These are phyloP conservation scores for Eucalyptus erythrocorys DNA, from an alignment of 345 rosid genomes.

Conservation along the genomic window DNA sequence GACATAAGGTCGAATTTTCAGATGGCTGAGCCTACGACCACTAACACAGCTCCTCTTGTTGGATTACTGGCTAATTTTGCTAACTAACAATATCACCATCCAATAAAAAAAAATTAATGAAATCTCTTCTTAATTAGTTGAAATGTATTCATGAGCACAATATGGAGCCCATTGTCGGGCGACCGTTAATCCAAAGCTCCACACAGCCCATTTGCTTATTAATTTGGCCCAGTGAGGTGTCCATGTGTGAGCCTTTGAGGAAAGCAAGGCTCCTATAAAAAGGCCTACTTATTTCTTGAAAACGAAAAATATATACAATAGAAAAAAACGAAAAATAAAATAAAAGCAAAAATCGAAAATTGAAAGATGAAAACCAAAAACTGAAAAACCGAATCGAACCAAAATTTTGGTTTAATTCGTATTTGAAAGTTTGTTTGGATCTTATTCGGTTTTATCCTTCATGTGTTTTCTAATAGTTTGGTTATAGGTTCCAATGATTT, in stretches of 20 bases:
- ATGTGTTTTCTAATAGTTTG: too few species aligned
- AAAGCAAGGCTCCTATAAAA: not conserved
- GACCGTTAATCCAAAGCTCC: not conserved
- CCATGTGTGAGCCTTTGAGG: not conserved
- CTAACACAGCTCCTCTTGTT: constrained; percentile 42
- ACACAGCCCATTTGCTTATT: not conserved
- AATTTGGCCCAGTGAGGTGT: not conserved
- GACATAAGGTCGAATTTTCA: constrained; percentile 38
- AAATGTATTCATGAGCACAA: not conserved
- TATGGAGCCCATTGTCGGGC: not conserved
- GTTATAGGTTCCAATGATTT: too few species aligned
- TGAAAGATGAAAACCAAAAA: too few species aligned
- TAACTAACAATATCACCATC: too few species aligned
- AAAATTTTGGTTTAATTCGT: too few species aligned
- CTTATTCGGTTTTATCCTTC: too few species aligned
- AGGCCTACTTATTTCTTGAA: too few species aligned
- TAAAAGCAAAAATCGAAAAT: too few species aligned
- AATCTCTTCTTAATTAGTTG: not conserved
- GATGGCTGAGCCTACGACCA: constrained; percentile 39
- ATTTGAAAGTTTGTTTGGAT: too few species aligned
- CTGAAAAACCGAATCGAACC: too few species aligned
- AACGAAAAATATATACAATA: too few species aligned
- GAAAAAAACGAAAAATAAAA: too few species aligned
- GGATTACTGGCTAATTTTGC: constrained; percentile 49
- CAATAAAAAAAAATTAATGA: not conserved